phyloP scores from a whole-genome alignment of 345 rosid genomes.

The Anastatica hierochuntica region DNA sequence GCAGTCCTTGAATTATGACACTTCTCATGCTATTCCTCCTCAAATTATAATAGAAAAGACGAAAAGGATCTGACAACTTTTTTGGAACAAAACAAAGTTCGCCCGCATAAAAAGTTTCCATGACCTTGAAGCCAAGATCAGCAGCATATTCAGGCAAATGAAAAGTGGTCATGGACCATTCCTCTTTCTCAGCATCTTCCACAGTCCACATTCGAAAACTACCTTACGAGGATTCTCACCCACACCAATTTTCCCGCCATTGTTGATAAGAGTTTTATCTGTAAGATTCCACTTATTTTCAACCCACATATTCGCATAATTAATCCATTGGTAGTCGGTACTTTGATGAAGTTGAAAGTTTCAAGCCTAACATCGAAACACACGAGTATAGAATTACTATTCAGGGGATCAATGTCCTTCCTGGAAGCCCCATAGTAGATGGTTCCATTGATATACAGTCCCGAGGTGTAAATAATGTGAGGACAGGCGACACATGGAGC shows the following conservation, averaged over 20 bases:
- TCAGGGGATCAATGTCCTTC: neutral
- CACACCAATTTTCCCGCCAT: constrained; percentile 1
- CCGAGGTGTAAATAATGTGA: neutral
- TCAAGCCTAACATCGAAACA: constrained; percentile 7
- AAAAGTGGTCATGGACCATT: neutral
- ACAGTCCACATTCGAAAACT: constrained; percentile 1
- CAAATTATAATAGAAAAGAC: constrained; percentile 5
- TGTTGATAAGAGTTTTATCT: neutral
- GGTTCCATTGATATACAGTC: neutral
- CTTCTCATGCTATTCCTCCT: neutral
- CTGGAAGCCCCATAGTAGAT: neutral
- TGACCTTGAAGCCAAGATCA: neutral
- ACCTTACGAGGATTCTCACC: constrained; percentile 5
- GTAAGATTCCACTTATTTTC: neutral
- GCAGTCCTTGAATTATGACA: neutral
- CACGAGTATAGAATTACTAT: neutral
- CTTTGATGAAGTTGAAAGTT: neutral
- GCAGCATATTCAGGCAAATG: neutral
- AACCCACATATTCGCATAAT: neutral
- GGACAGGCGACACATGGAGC: neutral
- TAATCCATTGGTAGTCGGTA: no score
- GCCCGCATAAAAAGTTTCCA: neutral
- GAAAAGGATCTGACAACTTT: neutral
- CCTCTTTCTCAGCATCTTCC: constrained; percentile 2
- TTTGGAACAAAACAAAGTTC: constrained; percentile 2